Conservation (phyloP, 305 asterid genomes). For the Solanum chacoense region DNA sequence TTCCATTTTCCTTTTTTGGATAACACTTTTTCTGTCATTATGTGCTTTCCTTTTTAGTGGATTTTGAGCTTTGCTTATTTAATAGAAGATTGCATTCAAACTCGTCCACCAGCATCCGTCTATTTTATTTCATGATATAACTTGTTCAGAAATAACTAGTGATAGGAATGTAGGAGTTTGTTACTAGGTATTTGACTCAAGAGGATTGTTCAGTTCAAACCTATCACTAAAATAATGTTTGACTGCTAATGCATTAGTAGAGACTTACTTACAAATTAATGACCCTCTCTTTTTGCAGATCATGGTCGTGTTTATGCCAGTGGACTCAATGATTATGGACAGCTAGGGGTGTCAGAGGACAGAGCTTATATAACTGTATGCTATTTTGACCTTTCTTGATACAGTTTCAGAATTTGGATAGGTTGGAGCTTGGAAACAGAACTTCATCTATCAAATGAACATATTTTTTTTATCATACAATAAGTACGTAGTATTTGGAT, state of each 20-base stretch:
- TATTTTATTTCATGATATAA: neutral
- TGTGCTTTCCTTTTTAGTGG: neutral
- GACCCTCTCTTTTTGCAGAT: conserved; percentile 38
- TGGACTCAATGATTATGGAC: conserved; percentile 92
- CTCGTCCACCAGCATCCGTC: neutral
- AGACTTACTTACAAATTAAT: conserved; percentile 16
- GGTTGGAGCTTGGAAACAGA: neutral
- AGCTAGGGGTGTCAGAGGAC: conserved; percentile 66
- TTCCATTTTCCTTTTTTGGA: neutral
- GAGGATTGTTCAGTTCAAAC: neutral
- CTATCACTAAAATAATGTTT: neutral
- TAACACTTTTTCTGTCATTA: neutral
- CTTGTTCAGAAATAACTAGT: neutral
- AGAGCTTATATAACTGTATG: conserved; percentile 58
- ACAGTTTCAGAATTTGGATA: neutral
- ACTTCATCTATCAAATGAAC: neutral
- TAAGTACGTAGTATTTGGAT: neutral
- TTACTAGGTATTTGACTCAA: neutral
- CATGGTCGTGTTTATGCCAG: conserved; percentile 78
- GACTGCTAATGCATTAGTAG: conserved; percentile 6
- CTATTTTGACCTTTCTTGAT: conserved; percentile 20
- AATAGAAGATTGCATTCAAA: neutral
- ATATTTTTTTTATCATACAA: neutral
- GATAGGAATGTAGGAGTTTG: neutral
- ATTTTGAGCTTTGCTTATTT: neutral